phyloP scores from a whole-genome alignment of 1,284 basidiomycete genomes.

The Cutaneotrichosporon dermatis region DNA sequence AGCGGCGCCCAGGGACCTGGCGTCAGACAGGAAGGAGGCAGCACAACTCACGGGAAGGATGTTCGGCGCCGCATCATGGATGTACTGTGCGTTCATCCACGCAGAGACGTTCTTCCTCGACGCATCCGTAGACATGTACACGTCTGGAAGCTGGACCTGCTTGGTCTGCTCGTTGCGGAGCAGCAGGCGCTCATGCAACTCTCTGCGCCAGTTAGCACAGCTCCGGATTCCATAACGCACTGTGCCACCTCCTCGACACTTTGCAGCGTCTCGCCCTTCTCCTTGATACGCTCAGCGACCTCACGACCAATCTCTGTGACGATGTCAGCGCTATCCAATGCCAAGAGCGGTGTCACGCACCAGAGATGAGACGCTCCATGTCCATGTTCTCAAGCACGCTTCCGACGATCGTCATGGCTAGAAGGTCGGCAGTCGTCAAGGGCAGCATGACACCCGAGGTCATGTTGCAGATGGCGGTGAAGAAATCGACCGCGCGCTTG shows the following conservation, averaged over 20 bases:
- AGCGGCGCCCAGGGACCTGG: slow-evolving; percentile 82
- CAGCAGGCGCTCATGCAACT: slow-evolving; percentile 80
- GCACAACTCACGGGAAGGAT: slow-evolving; percentile 65
- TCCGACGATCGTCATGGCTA: slow-evolving; percentile 93
- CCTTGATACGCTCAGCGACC: slow-evolving; percentile 84
- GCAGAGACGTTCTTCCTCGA: slow-evolving; percentile 83
- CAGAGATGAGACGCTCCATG: slow-evolving; percentile 83
- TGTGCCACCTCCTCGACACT: slow-evolving; percentile 93
- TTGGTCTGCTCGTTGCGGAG: slow-evolving; percentile 95
- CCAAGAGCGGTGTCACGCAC: slow-evolving; percentile 22
- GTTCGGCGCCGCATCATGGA: slow-evolving; percentile 70
- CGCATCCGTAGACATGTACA: slow-evolving; percentile 88
- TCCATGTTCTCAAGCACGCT: slow-evolving; percentile 97
- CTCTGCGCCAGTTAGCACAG: slow-evolving; percentile 21
- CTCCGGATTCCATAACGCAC: slow-evolving; percentile 23
- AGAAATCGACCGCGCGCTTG: slow-evolving; percentile 90
- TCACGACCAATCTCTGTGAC: slow-evolving; percentile 76
- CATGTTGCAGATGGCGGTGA: slow-evolving; percentile 83
- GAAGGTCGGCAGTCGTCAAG: slow-evolving; percentile 87
- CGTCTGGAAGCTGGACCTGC: slow-evolving; percentile 92
- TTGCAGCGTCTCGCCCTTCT: slow-evolving; percentile 61
- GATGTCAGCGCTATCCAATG: slow-evolving; percentile 5
- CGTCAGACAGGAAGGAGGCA: background rate
- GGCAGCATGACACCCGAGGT: slow-evolving; percentile 94
- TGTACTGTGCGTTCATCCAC: slow-evolving; percentile 69